These are phyloP conservation scores for Tuber aestivum DNA, from an alignment of 495 filamentous ascomycete genomes.

Conservation along the genomic window DNA sequence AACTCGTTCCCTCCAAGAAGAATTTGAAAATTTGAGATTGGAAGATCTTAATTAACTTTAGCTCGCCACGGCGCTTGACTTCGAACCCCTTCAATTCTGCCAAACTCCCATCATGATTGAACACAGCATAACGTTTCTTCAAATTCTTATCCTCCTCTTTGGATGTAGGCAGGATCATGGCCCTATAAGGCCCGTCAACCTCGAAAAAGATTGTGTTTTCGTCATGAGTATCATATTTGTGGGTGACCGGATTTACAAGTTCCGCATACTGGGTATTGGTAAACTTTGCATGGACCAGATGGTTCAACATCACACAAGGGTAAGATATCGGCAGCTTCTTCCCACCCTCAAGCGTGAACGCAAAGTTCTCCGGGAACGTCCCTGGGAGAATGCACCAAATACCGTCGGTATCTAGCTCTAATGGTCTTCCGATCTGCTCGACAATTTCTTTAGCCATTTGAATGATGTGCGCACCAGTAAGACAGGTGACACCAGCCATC, in stretches of 20 bases:
- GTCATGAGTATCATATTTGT: slow-evolving; percentile 89
- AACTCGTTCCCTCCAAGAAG: slow-evolving; percentile 82
- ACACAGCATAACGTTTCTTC: slow-evolving; percentile 98
- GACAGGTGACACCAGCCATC: slow-evolving; percentile 97
- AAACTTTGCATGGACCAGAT: slow-evolving; percentile 88
- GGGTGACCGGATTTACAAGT: slow-evolving; percentile 66
- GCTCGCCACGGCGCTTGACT: slow-evolving; percentile 92
- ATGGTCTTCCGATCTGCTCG: slow-evolving; percentile 82
- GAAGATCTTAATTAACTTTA: slow-evolving; percentile 99
- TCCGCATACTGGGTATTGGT: slow-evolving; percentile 98
- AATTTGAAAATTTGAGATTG: slow-evolving; percentile 99
- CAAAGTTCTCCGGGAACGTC: slow-evolving; percentile 94
- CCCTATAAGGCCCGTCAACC: slow-evolving; percentile 93
- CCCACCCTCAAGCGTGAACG: slow-evolving; percentile 86
- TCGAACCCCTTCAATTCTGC: slow-evolving; percentile 99
- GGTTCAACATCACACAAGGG: slow-evolving; percentile 98
- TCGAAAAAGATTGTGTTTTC: slow-evolving; percentile 99
- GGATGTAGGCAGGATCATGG: slow-evolving; percentile 94
- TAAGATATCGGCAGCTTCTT: slow-evolving; percentile 95
- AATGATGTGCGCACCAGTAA: slow-evolving; percentile 95
- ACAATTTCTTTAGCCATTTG: slow-evolving; percentile 93
- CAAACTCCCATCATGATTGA: slow-evolving; percentile 93
- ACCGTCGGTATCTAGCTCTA: slow-evolving; percentile 98
- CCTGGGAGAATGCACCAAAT: slow-evolving; percentile 99
- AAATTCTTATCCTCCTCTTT: slow-evolving; percentile 99